Conservation (phyloP, 768 basidiomycete genomes). For the Boletus rufocinnamomeus region DNA sequence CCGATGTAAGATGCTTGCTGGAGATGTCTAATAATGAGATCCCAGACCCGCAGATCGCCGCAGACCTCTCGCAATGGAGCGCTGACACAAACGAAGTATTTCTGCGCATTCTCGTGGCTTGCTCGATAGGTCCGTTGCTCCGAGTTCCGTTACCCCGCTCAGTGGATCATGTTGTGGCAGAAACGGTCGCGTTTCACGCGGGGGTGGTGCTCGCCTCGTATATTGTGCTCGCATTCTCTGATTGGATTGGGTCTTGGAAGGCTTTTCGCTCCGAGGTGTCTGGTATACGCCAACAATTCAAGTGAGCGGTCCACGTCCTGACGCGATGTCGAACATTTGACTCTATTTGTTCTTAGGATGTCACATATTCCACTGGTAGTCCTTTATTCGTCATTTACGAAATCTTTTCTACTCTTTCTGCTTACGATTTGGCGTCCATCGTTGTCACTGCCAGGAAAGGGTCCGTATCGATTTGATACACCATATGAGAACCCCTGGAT, state of each 20-base stretch:
- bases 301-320: conserved; percentile 35
- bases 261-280: conserved; percentile 35
- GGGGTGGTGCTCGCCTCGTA: conserved; percentile 64
- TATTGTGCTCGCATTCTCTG: conserved; percentile 47
- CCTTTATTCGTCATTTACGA: conserved; percentile 82
- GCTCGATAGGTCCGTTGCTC: conserved; percentile 52
- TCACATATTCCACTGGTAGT: conserved; percentile 78
- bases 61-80: conserved; percentile 52
- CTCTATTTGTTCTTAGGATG: conserved; percentile 42
- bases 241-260: conserved; percentile 36
- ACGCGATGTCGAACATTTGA: not conserved
- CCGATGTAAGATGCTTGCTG: not conserved
- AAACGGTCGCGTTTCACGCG: conserved; percentile 73
- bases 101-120: conserved; percentile 62
- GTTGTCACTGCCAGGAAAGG: conserved; percentile 16
- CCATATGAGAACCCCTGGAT: conserved; percentile 39
- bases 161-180: conserved; percentile 37
- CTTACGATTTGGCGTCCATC: conserved; percentile 78
- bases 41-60: conserved; percentile 43
- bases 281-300: conserved; percentile 64
- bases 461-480: conserved; percentile 26
- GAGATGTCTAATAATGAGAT: not conserved
- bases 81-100: conserved; percentile 51
- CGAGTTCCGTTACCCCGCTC: not conserved
- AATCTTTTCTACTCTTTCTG: conserved; percentile 82